Percentiles rank a stretch among this genome's conserved stretches.
These are phyloP conservation scores for Ophiostoma sp. DNA, from an alignment of 2,329 filamentous ascomycete genomes.

Conservation along the genomic window DNA sequence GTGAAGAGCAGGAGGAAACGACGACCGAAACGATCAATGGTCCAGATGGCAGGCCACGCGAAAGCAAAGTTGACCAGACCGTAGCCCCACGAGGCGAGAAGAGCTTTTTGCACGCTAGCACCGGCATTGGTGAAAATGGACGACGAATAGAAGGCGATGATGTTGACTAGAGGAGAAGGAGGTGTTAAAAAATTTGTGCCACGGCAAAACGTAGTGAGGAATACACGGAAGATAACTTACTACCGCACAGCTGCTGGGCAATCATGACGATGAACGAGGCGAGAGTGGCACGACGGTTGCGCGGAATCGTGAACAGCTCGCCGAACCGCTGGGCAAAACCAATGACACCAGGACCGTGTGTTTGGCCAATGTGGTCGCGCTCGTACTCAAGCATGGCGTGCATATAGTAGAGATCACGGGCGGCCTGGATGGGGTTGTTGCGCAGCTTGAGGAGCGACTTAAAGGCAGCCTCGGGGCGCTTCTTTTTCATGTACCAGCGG, in stretches of 20 bases:
- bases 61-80: conserved; percentile 62
- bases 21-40: conserved; percentile 66
- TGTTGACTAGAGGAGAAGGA: conserved; percentile 53
- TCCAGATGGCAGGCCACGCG: conserved; percentile 63
- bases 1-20: conserved; percentile 63
- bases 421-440: conserved; percentile 57
- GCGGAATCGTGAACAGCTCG: conserved; percentile 68
- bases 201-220: background rate
- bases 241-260: conserved; percentile 67
- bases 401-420: conserved; percentile 63
- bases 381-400: conserved; percentile 66
- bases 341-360: conserved; percentile 37
- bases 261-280: conserved; percentile 81
- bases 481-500: conserved; percentile 67
- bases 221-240: background rate
- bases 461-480: conserved; percentile 61
- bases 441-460: conserved; percentile 54
- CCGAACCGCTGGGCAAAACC: conserved; percentile 49
- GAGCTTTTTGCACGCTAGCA: conserved; percentile 54
- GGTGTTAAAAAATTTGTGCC: conserved; percentile 33
- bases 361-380: conserved; percentile 53
- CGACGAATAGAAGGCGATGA: conserved; percentile 74
- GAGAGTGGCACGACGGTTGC: conserved; percentile 69
- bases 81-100: conserved; percentile 66
- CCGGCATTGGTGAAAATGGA: conserved; percentile 62